A percentile compares a stretch with the other conserved stretches of the same genome.
phyloP scores from a whole-genome alignment of 2,329 filamentous ascomycete species.

The Mollisia scopiformis region DNA sequence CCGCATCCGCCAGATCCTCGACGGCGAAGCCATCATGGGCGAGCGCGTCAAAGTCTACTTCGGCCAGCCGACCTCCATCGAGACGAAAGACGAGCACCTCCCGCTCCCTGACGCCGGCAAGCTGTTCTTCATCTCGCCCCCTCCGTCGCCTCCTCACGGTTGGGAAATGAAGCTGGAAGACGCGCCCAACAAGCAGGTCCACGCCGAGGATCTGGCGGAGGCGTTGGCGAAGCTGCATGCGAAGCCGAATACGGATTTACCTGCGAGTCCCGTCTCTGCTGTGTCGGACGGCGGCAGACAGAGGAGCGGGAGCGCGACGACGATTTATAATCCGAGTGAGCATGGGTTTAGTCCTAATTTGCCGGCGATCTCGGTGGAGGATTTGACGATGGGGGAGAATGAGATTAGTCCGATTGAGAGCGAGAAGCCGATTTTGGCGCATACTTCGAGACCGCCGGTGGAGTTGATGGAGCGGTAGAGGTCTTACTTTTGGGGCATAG shows the following conservation, averaged over 20 bases:
- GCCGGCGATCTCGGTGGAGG: conserved; percentile 68
- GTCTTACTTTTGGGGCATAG: conserved; percentile 5
- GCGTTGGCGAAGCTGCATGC: conserved; percentile 66
- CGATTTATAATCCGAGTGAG: conserved; percentile 66
- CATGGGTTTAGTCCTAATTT: conserved; percentile 57
- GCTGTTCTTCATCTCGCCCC: conserved; percentile 74
- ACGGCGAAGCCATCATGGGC: conserved; percentile 75
- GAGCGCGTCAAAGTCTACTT: conserved; percentile 71
- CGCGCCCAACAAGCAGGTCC: conserved; percentile 70
- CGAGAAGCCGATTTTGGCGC: conserved; percentile 54
- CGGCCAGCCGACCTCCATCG: conserved; percentile 62
- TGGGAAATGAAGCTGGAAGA: conserved; percentile 72
- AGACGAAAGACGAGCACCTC: conserved; percentile 58
- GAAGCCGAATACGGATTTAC: conserved; percentile 37
- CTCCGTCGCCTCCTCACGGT: conserved; percentile 68
- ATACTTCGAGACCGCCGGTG: conserved; percentile 65
- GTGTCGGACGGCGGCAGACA: conserved; percentile 30
- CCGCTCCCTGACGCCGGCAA: conserved; percentile 71
- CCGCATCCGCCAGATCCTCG: conserved; percentile 71
- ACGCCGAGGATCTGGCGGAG: conserved; percentile 70
- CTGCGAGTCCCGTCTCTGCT: conserved; percentile 47
- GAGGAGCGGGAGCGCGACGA: conserved; percentile 65
- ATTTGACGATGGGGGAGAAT: conserved; percentile 60
- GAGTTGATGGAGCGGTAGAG: conserved; percentile 56
- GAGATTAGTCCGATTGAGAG: conserved; percentile 45